Evolutionary conservation across 1,139 yeast genomes (phyloP), one percentile per base, ranked within the genome.

Genomic region (Taphrina pruni): DNA sequence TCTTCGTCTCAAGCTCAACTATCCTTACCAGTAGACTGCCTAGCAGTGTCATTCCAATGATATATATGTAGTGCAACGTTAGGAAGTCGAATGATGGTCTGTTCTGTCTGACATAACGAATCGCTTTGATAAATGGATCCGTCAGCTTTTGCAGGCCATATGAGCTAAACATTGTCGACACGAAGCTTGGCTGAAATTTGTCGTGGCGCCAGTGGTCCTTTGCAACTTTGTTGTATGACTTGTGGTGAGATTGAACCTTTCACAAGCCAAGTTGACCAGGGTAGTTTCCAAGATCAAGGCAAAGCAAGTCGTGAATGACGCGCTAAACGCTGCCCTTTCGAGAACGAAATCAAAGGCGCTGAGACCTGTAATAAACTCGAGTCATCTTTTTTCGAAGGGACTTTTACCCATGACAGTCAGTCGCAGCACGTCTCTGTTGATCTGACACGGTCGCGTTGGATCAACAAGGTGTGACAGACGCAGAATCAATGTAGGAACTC

Each of bases 11-110:
- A 26, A 14, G 6, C 21, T 14, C 17, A 0, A 43, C 4, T n/a
- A 35, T n/a, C 8, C 43, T 5, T 46, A 64, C 67, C 61, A 64
- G 36, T 4, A 54, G 52, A 57, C 67, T 64, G 38, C 66, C 69
- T 8, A 69, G 41, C 8, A 69, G 41, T 9, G 39, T 51, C 54
- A 65, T 52, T 21, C 56, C 38, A 8, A 54, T 50, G 52, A 69
- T 58, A 35, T 69, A 69, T 11, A 48, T 43, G 57, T 69, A 69
- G 45, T 69, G 70, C 17, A 66, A 35, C 6, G 69, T 56, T 12
- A 69, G 45, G 39, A 69, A 69, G 50, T 60, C 66, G 26, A 64
- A 57, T 7, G 62, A 58, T 12, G 46, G 60, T 20, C 52, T 64
- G 8, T 36, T 9, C 26, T 32, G 43, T 14, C 21, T 12, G 11